Evolutionary conservation across 192 early-diverging fungal genomes (phyloP), one percentile per base, ranked within the genome.

Genomic region (Podila minutissima): DNA sequence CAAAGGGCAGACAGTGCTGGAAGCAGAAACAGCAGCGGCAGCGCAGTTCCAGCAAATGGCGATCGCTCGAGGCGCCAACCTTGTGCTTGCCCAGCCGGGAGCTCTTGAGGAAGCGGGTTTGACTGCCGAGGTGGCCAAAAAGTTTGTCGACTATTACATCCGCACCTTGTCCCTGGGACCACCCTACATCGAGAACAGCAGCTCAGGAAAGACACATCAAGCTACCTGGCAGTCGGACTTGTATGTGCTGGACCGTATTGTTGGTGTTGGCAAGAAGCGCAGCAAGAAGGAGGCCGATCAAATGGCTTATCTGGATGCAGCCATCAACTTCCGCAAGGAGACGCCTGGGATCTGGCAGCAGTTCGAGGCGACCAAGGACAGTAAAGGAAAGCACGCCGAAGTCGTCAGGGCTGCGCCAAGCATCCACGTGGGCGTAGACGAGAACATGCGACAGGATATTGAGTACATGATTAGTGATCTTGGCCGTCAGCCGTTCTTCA

Each of bases 91-190:
- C 19, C 67, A 77, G 41, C 67, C 78, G 19, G 83, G 74, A 62
- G 64, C 72, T 29, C 33, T 72, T 7, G 72, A 82, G 38, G 79
- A 74, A 24, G 61, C 72, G 3, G 74, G 66, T 32, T 62, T 86
- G 38, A 82, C 69, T 0, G 66, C 75, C 37, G 83, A 79, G 46
- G 55, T 71, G 3, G 83, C 85, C 22, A 86, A 71, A 50, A 68
- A 81, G 74, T 86, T 86, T 64, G 69, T 84, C 46, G 72, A 72
- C 38, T 86, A 75, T 66, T 81, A 75, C 46, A 75, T 67, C 74
- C 75, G 75, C 57, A 70, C 63, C 50, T 66, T 78, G 29, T 71
- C 73, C 48, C 64, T 79, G 2, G 76, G 82, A 68, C 66, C 66
- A 22, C 79, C 84, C 11, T 76, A 75, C 53, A 79, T 85, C 26